Percentiles rank a stretch among this genome's conserved stretches.
Conservation (phyloP, 441 rosid genomes). For the Flueggea neowawraea region DNA sequence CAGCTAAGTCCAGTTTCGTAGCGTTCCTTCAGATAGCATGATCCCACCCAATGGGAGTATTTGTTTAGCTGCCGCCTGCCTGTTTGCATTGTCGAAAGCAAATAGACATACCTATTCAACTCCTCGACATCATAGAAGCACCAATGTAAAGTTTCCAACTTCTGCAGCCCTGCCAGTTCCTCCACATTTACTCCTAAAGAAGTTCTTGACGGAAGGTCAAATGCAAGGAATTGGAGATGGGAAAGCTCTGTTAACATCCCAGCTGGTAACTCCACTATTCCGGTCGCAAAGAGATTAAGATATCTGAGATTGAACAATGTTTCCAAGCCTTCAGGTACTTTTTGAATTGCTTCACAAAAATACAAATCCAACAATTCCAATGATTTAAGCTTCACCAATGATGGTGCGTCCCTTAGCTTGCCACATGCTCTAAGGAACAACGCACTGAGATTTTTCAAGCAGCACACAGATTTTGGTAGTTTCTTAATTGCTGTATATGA, state of each 20-base stretch:
- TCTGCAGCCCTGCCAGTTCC: not conserved
- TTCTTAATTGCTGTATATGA: not conserved
- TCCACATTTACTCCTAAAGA: not conserved
- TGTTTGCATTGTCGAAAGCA: too few relatives aligned
- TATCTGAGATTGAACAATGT: not conserved
- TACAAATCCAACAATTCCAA: not conserved
- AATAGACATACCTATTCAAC: too few relatives aligned
- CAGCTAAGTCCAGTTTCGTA: too few relatives aligned
- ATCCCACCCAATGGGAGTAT: too few relatives aligned
- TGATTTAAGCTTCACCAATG: not conserved
- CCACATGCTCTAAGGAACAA: not conserved
- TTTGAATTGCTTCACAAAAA: not conserved
- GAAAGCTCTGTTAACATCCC: slow-evolving; percentile 5
- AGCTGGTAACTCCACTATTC: not conserved
- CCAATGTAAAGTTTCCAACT: too few relatives aligned
- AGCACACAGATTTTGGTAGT: not conserved
- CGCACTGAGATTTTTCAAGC: not conserved
- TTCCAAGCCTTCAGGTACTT: not conserved
- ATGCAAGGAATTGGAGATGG: not conserved
- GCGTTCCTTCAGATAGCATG: too few relatives aligned
- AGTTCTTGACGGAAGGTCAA: not conserved
- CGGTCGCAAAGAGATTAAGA: not conserved
- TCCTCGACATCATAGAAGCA: not conserved
- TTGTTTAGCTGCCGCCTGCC: too few relatives aligned
- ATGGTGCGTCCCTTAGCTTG: not conserved